phyloP scores from a whole-genome alignment of 2,329 filamentous ascomycete species.

The Neurospora crassa region DNA sequence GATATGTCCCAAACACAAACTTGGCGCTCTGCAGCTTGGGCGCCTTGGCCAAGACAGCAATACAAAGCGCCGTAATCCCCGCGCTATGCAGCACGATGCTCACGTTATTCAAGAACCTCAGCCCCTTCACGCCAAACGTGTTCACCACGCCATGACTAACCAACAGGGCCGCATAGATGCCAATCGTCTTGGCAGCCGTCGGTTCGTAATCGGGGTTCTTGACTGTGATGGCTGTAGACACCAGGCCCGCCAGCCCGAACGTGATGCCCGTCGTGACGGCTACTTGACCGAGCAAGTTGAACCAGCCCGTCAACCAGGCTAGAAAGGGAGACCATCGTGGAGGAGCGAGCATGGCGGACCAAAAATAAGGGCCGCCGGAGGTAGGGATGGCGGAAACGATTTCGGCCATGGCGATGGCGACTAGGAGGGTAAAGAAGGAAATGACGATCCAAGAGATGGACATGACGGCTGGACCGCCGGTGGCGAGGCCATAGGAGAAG shows the following conservation, averaged over 20 bases:
- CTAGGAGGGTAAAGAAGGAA: constrained; percentile 44
- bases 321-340: constrained; percentile 28
- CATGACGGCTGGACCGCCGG: constrained; percentile 30
- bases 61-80: constrained; percentile 41
- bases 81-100: constrained; percentile 45
- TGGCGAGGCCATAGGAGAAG: constrained; percentile 45
- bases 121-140: constrained; percentile 45
- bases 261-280: constrained; percentile 33
- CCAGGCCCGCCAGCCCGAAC: constrained; percentile 29
- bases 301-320: constrained; percentile 33
- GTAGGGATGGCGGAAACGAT: constrained; percentile 51
- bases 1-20: constrained; percentile 41
- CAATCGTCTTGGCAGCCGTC: constrained; percentile 39
- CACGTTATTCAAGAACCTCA: constrained; percentile 46
- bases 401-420: constrained; percentile 47
- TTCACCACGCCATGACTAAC: constrained; percentile 45
- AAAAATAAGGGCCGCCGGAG: constrained; percentile 50
- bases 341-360: constrained; percentile 48
- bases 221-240: constrained; percentile 28
- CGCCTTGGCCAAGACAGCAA: constrained; percentile 47
- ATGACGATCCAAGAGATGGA: constrained; percentile 45
- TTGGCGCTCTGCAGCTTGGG: constrained; percentile 44
- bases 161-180: constrained; percentile 50
- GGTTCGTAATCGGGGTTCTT: constrained; percentile 28
- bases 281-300: constrained; percentile 31